Base-by-base conservation (phyloP, 139 green algal species). In the Tetratostichococcus sp. region DNA sequence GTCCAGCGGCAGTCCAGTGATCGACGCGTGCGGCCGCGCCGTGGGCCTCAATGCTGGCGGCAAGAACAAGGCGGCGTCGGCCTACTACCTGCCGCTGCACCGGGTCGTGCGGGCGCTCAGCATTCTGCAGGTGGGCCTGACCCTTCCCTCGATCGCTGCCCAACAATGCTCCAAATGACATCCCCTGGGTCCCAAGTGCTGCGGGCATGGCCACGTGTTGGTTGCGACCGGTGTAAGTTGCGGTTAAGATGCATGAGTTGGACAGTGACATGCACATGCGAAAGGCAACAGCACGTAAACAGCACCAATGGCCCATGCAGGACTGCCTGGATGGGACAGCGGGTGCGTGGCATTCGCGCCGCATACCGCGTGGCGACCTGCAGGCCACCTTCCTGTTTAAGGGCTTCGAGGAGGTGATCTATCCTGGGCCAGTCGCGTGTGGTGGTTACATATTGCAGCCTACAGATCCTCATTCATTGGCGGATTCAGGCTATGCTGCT, bases 41-140 rank as follows among this genome's bases (percentile, higher is more conserved):
- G 86, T 98, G 30, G 93, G 83, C 2, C 88, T 98, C 32, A 98
- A 98, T 62, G 93, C 93, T 1, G 93, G 93, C 30, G 88, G 87
- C 59, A 93, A 93, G 80, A 94, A 90, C 79, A 97, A 96, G 76
- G 87, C 88, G 4, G 86, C 87, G 0, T 90, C 85, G 11, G 93
- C 93, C 19, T 98, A 94, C 84, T 98, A 97, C 81, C 85, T 98
- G 67, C 93, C 93, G 0, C 82, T 97, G 72, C 80, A 96, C 70
- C 81, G 91, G 1, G 87, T 97, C 16, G 85, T 95, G 39, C 82
- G 90, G 0, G 91, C 91, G 3, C 87, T 97, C 42, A 30, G 81
- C 35, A 70, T 94, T n/a, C 75, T 96, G 25, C 89, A 91, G 83
- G 79, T 83, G 35, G 23, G n/a, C n/a, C n/a, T n/a, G n/a, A n/a